phyloP scores from a whole-genome alignment of 2,329 filamentous ascomycete species.

The Hirsutella thompsonii region DNA sequence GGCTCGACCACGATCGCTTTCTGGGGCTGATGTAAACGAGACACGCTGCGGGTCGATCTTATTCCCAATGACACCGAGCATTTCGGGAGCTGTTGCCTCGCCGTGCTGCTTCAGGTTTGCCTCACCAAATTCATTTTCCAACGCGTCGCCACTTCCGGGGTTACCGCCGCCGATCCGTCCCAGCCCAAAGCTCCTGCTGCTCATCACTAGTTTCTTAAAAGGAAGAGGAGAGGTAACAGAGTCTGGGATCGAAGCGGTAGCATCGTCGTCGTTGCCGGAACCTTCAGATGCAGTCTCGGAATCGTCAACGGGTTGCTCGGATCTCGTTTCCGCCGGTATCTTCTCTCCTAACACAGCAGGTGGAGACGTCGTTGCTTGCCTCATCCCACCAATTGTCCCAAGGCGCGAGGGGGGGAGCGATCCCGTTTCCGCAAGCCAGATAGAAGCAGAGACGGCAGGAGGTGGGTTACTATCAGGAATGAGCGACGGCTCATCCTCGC shows the following conservation, averaged over 20 bases:
- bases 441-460: conserved; percentile 5
- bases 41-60: conserved; percentile 7
- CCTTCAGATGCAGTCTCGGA: conserved; percentile 32
- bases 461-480: conserved; percentile 9
- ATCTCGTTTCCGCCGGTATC: conserved; percentile 1
- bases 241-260: conserved; percentile 11
- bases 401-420: conserved; percentile 12
- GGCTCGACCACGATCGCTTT: conserved; percentile 10
- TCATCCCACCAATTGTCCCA: conserved; percentile 22
- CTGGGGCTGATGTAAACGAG: conserved; percentile 1
- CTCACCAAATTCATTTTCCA: not conserved
- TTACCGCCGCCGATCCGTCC: conserved; percentile 28
- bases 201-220: conserved; percentile 6
- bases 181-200: conserved; percentile 17
- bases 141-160: conserved; percentile 7
- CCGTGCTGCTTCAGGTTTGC: not conserved
- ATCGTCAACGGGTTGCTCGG: conserved; percentile 10
- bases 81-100: conserved; percentile 7
- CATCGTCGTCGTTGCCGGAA: conserved; percentile 16
- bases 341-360: conserved; percentile 7
- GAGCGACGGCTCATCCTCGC: conserved; percentile 14
- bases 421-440: conserved; percentile 8
- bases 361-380: conserved; percentile 12
- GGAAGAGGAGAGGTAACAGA: conserved; percentile 11
- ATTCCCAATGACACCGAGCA: conserved; percentile 23